Evolutionary conservation across 1,139 yeast genomes (phyloP), one percentile per base, ranked within the genome.

Genomic region (Candida pseudocylindracea): DNA sequence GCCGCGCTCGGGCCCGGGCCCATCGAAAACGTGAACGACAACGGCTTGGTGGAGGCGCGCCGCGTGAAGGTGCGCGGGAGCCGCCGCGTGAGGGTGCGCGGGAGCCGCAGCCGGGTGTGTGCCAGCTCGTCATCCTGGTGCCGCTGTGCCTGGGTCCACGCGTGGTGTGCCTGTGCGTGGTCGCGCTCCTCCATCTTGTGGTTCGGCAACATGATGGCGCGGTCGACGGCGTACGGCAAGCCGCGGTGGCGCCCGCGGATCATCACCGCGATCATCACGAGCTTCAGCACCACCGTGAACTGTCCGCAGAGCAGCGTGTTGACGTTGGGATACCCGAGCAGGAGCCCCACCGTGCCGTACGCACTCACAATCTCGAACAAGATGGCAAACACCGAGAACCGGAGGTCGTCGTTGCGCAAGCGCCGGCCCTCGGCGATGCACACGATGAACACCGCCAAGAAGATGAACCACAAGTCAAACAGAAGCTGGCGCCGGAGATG

Each of bases 211-310:
- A 88, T 73, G 40, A 88, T 78, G 29, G 99, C 98, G 46, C 98
- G 71, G 51, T 88, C 99, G 36, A 91, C 63, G 0, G 88, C 60
- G 46, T 88, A 83, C 1, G 99, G 99, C 37, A 88, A 60, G 29
- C 98, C 98, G 63, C 99, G 79, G 46, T 85, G 96, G 36, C 95
- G 66, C 9, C 98, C 96, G 55, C 99, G 69, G 33, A 88, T 66
- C 74, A 88, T 71, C 73, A 83, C 69, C 6, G 85, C 91, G 39
- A 81, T 72, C 31, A 88, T 71, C 2, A 85, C 80, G 33, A 88
- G 58, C 45, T 91, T 91, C 2, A 93, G 76, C 9, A 88, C 45
- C 0, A 66, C 63, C 26, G 67, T 63, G 44, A 88, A 80, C 45
- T 75, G 66, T 0, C 70, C 83, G 11, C 76, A 63, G 33, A 88